Conservation (phyloP, 228 moss, liverwort and hornwort genomes). For the Sphagnum magellanicum region DNA sequence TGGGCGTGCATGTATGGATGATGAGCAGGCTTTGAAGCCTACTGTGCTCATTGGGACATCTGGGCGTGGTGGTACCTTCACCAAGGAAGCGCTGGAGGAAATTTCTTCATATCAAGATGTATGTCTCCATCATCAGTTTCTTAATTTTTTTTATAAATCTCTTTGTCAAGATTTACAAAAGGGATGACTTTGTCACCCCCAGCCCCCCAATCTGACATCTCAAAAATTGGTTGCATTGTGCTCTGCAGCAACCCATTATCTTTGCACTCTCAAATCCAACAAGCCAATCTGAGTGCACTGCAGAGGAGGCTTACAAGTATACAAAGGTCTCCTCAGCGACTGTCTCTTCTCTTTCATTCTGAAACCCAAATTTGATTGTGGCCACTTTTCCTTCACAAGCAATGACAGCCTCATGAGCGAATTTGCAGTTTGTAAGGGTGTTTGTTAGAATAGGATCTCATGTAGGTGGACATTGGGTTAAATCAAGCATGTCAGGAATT, state of each 20-base stretch:
- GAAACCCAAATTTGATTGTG: background rate
- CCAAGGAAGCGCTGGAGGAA: conserved; percentile 76
- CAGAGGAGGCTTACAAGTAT: conserved; percentile 76
- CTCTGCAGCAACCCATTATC: conserved; percentile 72
- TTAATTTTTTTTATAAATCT: background rate
- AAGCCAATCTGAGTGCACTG: conserved; percentile 88
- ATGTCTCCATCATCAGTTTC: background rate
- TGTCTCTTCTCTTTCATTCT: background rate
- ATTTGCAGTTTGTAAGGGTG: too few relatives aligned
- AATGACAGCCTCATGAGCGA: background rate
- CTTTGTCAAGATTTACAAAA: background rate
- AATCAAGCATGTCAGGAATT: too few relatives aligned
- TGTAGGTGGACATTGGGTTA: too few relatives aligned
- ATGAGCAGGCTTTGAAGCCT: conserved; percentile 60
- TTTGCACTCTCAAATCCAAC: conserved; percentile 95
- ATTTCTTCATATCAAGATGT: conserved; percentile 71
- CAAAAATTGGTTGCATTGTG: too few relatives aligned
- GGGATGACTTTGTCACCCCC: background rate
- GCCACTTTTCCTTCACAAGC: background rate
- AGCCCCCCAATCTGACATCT: too few relatives aligned
- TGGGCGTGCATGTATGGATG: background rate
- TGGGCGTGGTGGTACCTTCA: conserved; percentile 74
- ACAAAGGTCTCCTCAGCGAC: conserved; percentile 36
- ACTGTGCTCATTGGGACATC: conserved; percentile 85
- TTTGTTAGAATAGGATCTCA: too few relatives aligned